A percentile compares a stretch with the other conserved stretches of the same genome.
phyloP scores from a whole-genome alignment of 2,329 filamentous ascomycete genomes.

The Botryosphaeria dothidea region DNA sequence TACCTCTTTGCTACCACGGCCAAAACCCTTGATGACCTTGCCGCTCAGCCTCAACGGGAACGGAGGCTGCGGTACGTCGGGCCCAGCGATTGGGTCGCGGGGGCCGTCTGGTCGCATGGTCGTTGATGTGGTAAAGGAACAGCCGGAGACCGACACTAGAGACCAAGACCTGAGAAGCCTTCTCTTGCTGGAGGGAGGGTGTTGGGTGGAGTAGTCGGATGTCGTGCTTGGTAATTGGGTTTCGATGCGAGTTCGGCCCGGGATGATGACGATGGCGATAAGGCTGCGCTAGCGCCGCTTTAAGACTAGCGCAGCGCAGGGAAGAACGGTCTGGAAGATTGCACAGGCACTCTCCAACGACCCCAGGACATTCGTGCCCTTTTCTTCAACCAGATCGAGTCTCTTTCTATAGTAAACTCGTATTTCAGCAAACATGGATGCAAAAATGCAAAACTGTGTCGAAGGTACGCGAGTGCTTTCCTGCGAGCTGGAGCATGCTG shows the following conservation, averaged over 20 bases:
- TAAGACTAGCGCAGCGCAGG: background rate
- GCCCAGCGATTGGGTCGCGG: conserved; percentile 72
- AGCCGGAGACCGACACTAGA: too few species aligned
- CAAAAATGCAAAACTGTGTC: too few species aligned
- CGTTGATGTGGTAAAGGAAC: background rate
- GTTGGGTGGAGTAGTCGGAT: background rate
- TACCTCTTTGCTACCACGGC: conserved; percentile 89
- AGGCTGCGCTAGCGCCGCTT: background rate
- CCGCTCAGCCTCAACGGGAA: conserved; percentile 85
- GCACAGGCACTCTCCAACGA: background rate
- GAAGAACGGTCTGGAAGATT: conserved; percentile 3
- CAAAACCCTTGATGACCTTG: conserved; percentile 88
- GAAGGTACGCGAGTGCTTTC: too few species aligned
- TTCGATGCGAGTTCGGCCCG: conserved; percentile 4
- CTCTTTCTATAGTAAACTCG: too few species aligned
- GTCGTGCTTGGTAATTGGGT: conserved; percentile 10
- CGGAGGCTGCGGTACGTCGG: conserved; percentile 73
- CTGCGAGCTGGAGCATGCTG: too few species aligned
- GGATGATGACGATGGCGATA: background rate
- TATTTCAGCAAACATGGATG: too few species aligned
- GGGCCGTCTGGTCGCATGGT: conserved; percentile 43
- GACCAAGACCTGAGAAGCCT: background rate
- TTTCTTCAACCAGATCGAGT: too few species aligned
- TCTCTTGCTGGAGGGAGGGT: background rate
- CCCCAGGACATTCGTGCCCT: too few species aligned